A percentile compares a stretch with the other conserved stretches of the same genome.
phyloP scores from a whole-genome alignment of 1,284 basidiomycete genomes.

The Leucoagaricus sp. region DNA sequence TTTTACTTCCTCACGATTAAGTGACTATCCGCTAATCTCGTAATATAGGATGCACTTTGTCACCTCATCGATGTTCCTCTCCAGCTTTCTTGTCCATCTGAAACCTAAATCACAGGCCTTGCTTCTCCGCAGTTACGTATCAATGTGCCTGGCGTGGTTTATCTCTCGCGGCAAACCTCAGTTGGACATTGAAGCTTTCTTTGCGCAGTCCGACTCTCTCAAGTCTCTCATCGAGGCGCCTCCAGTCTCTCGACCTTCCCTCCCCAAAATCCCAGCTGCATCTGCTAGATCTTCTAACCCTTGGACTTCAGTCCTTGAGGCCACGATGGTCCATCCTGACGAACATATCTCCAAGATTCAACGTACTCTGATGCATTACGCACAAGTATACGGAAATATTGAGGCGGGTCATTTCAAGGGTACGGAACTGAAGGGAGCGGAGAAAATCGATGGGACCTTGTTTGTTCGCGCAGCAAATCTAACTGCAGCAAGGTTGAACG shows the following conservation, averaged over 20 bases:
- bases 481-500: conserved; percentile 3
- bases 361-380: conserved; percentile 53
- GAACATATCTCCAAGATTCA: conserved; percentile 62
- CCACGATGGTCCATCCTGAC: conserved; percentile 49
- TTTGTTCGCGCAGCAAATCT: conserved; percentile 48
- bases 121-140: conserved; percentile 41
- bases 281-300: conserved; percentile 38
- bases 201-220: conserved; percentile 23
- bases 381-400: conserved; percentile 42
- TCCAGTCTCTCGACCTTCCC: conserved; percentile 16
- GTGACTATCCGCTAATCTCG: neutral
- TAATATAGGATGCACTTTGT: conserved; percentile 47
- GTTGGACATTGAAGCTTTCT: conserved; percentile 40
- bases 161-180: conserved; percentile 36
- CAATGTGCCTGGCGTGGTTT: conserved; percentile 37
- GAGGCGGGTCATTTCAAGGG: conserved; percentile 37
- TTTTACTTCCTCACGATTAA: neutral
- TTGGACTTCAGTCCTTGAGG: conserved; percentile 54
- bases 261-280: conserved; percentile 24
- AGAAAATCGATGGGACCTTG: conserved; percentile 54
- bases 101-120: conserved; percentile 30
- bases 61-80: conserved; percentile 46
- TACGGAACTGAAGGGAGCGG: conserved; percentile 44
- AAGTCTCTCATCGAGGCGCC: conserved; percentile 21
- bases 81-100: conserved; percentile 34